Conservation (phyloP, 192 early-diverging fungal species). For the Chytriomyces sp. region DNA sequence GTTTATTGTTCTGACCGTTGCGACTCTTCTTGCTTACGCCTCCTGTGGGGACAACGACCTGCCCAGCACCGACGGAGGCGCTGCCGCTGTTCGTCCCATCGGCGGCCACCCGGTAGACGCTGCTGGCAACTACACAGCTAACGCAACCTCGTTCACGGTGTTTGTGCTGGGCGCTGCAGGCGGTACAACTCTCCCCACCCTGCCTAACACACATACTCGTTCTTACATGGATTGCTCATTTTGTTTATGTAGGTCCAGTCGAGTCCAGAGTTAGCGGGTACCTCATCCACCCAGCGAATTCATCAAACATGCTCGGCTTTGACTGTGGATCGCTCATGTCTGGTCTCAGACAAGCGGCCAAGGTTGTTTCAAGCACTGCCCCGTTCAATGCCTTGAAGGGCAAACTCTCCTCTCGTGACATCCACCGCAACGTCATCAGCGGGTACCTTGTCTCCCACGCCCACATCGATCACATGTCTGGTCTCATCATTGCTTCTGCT, state of each 20-base stretch:
- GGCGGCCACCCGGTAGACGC: neutral
- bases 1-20: neutral
- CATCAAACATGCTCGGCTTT: neutral
- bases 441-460: slow-evolving; percentile 31
- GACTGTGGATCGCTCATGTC: neutral
- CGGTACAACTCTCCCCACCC: neutral
- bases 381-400: no score
- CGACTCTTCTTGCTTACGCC: neutral
- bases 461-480: slow-evolving; percentile 29
- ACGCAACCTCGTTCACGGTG: neutral
- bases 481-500: slow-evolving; percentile 4
- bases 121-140: neutral
- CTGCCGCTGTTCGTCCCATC: neutral
- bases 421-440: neutral
- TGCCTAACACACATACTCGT: no score
- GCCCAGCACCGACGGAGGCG: neutral
- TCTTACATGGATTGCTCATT: no score
- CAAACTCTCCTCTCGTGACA: neutral
- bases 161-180: slow-evolving; percentile 23
- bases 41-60: neutral
- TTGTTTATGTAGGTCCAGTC: neutral
- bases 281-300: neutral
- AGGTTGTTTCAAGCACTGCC: no score
- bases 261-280: slow-evolving; percentile 9
- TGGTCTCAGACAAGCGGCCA: neutral